Evolutionary conservation across 306 rosid genomes (phyloP).

Genomic region (Prunus campanulata): DNA sequence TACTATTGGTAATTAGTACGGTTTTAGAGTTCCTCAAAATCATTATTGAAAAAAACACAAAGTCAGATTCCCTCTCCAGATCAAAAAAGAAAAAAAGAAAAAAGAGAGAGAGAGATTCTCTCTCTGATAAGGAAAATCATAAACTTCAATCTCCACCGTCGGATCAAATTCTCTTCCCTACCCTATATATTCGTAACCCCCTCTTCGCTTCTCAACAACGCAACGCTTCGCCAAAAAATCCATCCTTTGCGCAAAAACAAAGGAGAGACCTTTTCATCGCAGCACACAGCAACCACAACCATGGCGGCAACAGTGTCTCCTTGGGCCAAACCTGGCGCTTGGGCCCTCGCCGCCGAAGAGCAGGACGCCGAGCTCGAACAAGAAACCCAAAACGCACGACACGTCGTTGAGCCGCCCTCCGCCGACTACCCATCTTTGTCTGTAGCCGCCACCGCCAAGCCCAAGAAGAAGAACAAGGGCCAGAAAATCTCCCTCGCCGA

Average conservation of each 20-base stretch:
- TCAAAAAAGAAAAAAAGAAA: not conserved
- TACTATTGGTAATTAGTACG: too few relatives aligned
- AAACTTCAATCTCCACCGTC: slow-evolving; percentile 14
- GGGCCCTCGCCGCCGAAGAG: slow-evolving; percentile 86
- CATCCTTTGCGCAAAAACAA: not conserved
- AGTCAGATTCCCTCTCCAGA: not conserved
- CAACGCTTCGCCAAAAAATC: slow-evolving; percentile 16
- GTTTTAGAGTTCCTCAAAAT: too few relatives aligned
- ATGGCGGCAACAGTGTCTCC: slow-evolving; percentile 95
- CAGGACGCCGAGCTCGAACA: slow-evolving; percentile 73
- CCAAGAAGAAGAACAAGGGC: slow-evolving; percentile 78
- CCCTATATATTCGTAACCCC: not conserved
- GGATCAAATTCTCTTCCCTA: slow-evolving; percentile 4
- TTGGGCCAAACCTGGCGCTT: slow-evolving; percentile 94
- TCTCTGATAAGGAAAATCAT: not conserved
- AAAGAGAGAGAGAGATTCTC: not conserved
- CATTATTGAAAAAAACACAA: not conserved
- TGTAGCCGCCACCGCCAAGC: slow-evolving; percentile 65
- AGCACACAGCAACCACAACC: not conserved
- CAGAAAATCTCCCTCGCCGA: slow-evolving; percentile 60
- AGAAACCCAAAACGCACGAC: slow-evolving; percentile 22
- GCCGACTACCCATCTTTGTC: slow-evolving; percentile 86
- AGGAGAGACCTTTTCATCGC: not conserved
- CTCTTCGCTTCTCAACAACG: slow-evolving; percentile 17
- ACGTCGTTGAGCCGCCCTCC: slow-evolving; percentile 22